Percentiles rank a stretch among this genome's conserved stretches.
Conservation (phyloP, 2,329 filamentous ascomycete species). For the Herpotrichia juniperi region DNA sequence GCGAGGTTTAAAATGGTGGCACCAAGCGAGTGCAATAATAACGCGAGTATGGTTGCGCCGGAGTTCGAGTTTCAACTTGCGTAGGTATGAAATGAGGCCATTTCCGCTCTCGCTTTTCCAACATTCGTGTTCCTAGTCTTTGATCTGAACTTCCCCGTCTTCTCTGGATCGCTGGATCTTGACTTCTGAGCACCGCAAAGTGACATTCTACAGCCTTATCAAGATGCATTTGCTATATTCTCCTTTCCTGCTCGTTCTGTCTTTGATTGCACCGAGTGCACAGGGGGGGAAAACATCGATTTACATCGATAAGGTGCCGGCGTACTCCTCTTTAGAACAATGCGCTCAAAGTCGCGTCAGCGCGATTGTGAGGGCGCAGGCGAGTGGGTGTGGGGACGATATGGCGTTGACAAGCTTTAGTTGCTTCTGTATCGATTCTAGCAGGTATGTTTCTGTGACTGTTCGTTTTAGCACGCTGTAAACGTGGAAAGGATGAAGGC, state of each 20-base stretch:
- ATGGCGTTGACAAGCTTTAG: conserved; percentile 23
- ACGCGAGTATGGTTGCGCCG: no score
- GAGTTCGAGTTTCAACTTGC: no score
- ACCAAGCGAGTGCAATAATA: no score
- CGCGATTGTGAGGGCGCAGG: conserved; percentile 23
- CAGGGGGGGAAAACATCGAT: conserved; percentile 20
- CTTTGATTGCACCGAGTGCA: background rate
- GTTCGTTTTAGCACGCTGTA: background rate
- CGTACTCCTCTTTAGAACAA: conserved; percentile 20
- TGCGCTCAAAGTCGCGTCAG: conserved; percentile 22
- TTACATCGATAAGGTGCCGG: conserved; percentile 25
- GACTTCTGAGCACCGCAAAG: background rate
- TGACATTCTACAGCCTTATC: background rate
- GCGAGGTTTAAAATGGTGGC: no score
- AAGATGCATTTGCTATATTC: background rate
- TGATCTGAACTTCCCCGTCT: background rate
- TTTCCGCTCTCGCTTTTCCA: background rate
- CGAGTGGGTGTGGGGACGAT: conserved; percentile 26
- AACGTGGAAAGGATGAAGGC: background rate
- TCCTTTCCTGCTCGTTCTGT: background rate
- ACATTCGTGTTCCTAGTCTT: background rate
- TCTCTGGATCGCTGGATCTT: background rate
- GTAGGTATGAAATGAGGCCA: no score
- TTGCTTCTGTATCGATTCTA: conserved; percentile 21
- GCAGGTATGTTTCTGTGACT: background rate